Evolutionary conservation across 2,329 filamentous ascomycete species (phyloP).

Genomic region (Xylariaceae sp.): DNA sequence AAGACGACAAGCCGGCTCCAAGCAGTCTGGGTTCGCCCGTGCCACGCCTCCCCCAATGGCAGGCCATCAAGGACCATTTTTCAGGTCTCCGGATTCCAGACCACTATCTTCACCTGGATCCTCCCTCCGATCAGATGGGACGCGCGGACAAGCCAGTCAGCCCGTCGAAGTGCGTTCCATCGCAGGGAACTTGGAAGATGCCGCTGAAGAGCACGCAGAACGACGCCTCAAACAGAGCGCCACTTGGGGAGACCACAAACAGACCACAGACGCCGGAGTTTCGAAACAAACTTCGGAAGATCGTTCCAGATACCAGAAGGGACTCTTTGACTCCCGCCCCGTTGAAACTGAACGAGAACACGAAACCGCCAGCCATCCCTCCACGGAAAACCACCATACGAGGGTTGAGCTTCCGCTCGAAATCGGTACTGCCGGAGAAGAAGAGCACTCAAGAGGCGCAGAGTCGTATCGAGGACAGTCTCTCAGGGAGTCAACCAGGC

Average conservation of each 20-base stretch:
- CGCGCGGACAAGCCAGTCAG: background rate
- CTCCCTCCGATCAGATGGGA: constrained; percentile 10
- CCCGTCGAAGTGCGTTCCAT: background rate
- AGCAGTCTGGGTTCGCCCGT: constrained; percentile 6
- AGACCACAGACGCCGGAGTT: background rate
- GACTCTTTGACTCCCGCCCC: constrained; percentile 38
- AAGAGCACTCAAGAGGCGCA: constrained; percentile 12
- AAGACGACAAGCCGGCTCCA: constrained; percentile 16
- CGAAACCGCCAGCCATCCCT: constrained; percentile 25
- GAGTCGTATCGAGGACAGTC: constrained; percentile 10
- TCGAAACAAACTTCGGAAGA: constrained; percentile 7
- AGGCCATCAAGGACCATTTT: constrained; percentile 22
- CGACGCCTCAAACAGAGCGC: constrained; percentile 5
- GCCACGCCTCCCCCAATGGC: background rate
- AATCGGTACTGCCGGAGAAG: constrained; percentile 4
- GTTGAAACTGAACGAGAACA: constrained; percentile 31
- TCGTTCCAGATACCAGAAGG: constrained; percentile 20
- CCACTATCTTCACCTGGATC: constrained; percentile 24
- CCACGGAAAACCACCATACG: background rate
- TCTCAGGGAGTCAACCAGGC: constrained; percentile 6
- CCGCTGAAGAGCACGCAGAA: constrained; percentile 1
- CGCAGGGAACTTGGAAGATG: background rate
- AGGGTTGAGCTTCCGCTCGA: too few relatives aligned
- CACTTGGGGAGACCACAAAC: constrained; percentile 12
- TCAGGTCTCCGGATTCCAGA: constrained; percentile 28